Evolutionary conservation across 257 asterid species (phyloP).

Genomic region (Nicotiana undulata): DNA sequence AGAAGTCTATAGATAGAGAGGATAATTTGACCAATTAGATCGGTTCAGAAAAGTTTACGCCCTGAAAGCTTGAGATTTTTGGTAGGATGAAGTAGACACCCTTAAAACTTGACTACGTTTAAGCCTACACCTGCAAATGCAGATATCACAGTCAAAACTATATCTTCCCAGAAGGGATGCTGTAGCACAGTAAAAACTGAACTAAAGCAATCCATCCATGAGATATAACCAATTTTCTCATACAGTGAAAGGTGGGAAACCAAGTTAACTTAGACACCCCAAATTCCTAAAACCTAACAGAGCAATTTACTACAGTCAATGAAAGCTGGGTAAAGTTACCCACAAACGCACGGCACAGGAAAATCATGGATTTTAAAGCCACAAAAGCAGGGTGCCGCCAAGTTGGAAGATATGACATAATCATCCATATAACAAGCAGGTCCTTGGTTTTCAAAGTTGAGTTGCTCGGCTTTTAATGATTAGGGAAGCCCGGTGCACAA

Average conservation of each 20-base stretch:
- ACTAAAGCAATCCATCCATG: background rate
- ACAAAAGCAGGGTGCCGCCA: background rate
- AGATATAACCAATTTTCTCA: background rate
- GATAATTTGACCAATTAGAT: background rate
- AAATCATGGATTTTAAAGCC: background rate
- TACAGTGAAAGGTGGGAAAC: background rate
- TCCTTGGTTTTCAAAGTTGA: background rate
- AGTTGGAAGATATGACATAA: background rate
- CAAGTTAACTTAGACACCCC: background rate
- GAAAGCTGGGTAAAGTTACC: background rate
- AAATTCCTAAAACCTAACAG: background rate
- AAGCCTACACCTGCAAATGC: no score
- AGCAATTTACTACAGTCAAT: background rate
- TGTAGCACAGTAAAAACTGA: background rate
- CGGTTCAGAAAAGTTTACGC: background rate
- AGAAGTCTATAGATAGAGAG: background rate
- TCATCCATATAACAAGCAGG: background rate
- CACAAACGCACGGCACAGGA: background rate
- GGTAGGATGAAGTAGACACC: background rate
- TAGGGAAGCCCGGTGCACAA: background rate
- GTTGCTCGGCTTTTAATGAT: background rate
- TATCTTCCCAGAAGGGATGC: no score
- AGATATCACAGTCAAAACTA: no score
- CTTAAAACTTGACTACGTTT: background rate
- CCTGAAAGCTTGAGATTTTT: background rate